These are phyloP conservation scores for Hymenoscyphus infarciens DNA, from an alignment of 2,329 filamentous ascomycete genomes.

Conservation along the genomic window DNA sequence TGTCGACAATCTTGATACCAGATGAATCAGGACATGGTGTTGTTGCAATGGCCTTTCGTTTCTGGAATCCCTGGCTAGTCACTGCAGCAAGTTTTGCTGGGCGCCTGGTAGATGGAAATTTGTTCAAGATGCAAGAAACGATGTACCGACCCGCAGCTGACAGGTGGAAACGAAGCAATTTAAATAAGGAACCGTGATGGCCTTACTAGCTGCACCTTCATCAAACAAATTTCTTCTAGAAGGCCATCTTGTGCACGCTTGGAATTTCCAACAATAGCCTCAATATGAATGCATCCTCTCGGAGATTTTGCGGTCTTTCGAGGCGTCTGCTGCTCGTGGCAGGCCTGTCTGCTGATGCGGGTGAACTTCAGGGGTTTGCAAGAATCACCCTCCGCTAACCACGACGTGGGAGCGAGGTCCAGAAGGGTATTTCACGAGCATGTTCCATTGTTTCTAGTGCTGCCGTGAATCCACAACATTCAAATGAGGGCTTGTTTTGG, in stretches of 20 bases:
- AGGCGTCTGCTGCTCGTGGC: conserved; percentile 7
- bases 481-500: background rate
- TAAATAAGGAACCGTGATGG: conserved; percentile 5
- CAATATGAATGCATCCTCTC: conserved; percentile 1
- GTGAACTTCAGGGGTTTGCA: conserved; percentile 39
- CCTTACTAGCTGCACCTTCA: background rate
- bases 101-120: background rate
- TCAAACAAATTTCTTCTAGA: background rate
- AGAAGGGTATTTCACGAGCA: background rate
- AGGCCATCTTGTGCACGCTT: background rate
- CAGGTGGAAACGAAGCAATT: background rate
- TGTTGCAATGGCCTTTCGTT: background rate
- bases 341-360: background rate
- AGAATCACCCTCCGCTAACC: background rate
- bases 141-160: conserved; percentile 6
- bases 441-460: background rate
- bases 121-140: conserved; percentile 5
- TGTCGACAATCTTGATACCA: background rate
- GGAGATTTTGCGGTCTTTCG: conserved; percentile 15
- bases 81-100: background rate
- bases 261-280: conserved; percentile 10
- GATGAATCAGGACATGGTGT: background rate
- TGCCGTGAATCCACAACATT: background rate
- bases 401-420: background rate
- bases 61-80: background rate